Base-by-base conservation (phyloP, 495 filamentous ascomycete species). In the Aspergillus leporis region DNA sequence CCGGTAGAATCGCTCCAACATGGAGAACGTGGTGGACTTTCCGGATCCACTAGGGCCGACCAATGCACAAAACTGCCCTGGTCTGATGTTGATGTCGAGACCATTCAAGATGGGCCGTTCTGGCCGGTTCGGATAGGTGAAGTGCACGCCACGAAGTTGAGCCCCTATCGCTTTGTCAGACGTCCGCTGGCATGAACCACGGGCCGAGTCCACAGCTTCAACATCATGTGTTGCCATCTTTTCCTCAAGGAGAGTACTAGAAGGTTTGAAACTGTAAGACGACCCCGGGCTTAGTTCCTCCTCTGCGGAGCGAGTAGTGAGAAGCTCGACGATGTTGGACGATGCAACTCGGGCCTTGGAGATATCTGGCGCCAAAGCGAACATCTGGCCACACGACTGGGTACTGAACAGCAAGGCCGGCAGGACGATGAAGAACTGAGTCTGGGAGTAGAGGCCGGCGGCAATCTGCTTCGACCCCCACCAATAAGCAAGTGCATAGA, bases 401-500 rank as follows among this genome's bases (percentile, higher is more conserved):
- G 85, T 85, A 34, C 80, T 84, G 61, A 83, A 81, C 21, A 83
- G 68, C 0, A 83, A 65, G 5, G 85, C 83, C 0, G 84, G 77
- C 13, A 87, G 68, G 2, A 89, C 83, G 56, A 87, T 87, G 68
- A 88, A 88, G 70, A 90, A 89, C 55, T 88, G 78, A 4, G 80
- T 75, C 25, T 78, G 79, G 0, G 78, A 77, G 57, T 88, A 88
- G 19, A 77, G 59, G 0, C 85, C 85, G 41, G 74, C 67, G 16
- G 79, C 72, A 21, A 89, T 80, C 56, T 83, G 79, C 34, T 72
- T 75, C 0, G 82, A 77, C 4, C 85, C 86, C 79, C 86, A 90
- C 82, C 85, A 88, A 67, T 88, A 89, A 0, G 85, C 85, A 22
- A 90, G 70, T 0, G 85, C 86, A 65, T 86, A 85, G 14, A 88